phyloP scores from a whole-genome alignment of 2,329 filamentous ascomycete species.

The Atkinsonella texensis region DNA sequence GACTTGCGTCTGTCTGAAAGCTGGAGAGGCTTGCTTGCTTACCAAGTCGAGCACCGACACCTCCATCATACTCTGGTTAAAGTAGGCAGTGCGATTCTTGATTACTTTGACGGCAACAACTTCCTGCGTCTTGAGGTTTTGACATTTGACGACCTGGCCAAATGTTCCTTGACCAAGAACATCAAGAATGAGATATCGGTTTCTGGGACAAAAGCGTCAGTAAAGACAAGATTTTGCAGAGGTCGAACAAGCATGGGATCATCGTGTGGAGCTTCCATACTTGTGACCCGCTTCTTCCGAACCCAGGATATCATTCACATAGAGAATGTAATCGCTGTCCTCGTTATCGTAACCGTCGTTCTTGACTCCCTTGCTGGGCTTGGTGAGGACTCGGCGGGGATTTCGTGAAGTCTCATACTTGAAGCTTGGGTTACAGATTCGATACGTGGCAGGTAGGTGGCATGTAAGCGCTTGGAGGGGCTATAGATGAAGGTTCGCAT shows the following conservation, averaged over 20 bases:
- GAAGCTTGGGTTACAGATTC: constrained; percentile 95
- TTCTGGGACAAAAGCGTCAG: constrained; percentile 36
- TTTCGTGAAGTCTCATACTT: constrained; percentile 98
- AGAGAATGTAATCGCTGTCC: constrained; percentile 97
- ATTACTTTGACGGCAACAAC: constrained; percentile 98
- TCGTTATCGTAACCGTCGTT: constrained; percentile 99
- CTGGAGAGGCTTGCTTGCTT: constrained; percentile 10
- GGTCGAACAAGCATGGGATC: background rate
- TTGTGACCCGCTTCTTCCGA: constrained; percentile 98
- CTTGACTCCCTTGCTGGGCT: constrained; percentile 96
- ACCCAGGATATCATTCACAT: constrained; percentile 95
- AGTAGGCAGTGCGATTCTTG: constrained; percentile 97
- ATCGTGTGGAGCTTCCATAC: constrained; percentile 35
- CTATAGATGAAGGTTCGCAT: constrained; percentile 30
- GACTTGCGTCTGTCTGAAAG: too few species aligned
- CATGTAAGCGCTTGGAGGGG: constrained; percentile 91
- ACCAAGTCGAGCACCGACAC: constrained; percentile 94
- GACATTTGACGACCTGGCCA: constrained; percentile 96
- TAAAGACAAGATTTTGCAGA: background rate
- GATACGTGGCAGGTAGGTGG: constrained; percentile 87
- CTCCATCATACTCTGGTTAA: constrained; percentile 99
- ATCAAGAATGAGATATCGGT: constrained; percentile 92
- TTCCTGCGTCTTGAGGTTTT: constrained; percentile 96
- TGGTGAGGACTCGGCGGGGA: constrained; percentile 87
- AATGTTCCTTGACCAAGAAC: constrained; percentile 96